Evolutionary conservation across 306 rosid genomes (phyloP), one percentile per base, ranked within the genome.

Genomic region (Rosa lucieae): DNA sequence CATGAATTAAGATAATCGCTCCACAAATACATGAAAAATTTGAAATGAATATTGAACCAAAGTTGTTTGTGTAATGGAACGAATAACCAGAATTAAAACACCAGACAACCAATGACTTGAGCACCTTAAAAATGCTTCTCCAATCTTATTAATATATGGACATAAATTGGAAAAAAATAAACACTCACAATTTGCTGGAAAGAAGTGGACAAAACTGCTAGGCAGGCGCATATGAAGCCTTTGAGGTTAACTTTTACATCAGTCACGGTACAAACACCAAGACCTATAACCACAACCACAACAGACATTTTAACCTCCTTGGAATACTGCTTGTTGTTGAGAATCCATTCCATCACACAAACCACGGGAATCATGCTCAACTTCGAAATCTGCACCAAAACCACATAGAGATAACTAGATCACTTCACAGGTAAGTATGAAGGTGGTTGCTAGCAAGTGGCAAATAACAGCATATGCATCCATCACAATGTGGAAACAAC

Each of bases 331-430:
- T 94, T 92, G 84, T 44, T 86, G 85, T 94, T 95, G 85, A 94
- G 82, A 82, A 94, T 89, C 98, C 96, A 94, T 81, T 94, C 98
- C 97, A 94, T 88, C 72, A 92, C 89, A 81, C 98, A 94, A 40
- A 94, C 98, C 88, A 94, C 98, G 0, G 98, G 97, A 88, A 94
- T 94, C 98, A 94, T 94, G 92, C 98, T 94, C 49, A 94, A 84
- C 84, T 94, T 94, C 55, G 98, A 92, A 78, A 94, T 94, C 98
- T 94, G 90, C 23, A 8, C 26, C 42, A 10, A n/a, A 65, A 47
- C 76, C 5, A 71, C 8, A 79, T 32, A 49, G 73, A 66, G 26
- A 26, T 26, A 0, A 26, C 26, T 26, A 26, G 26, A 26, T 26
- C 0, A 32, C 37, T 32, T 2, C 0, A 32, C 37, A 32, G 37